These are phyloP conservation scores for Ploettnerulaceae sp. DNA, from an alignment of 2,329 filamentous ascomycete genomes.

Conservation along the genomic window DNA sequence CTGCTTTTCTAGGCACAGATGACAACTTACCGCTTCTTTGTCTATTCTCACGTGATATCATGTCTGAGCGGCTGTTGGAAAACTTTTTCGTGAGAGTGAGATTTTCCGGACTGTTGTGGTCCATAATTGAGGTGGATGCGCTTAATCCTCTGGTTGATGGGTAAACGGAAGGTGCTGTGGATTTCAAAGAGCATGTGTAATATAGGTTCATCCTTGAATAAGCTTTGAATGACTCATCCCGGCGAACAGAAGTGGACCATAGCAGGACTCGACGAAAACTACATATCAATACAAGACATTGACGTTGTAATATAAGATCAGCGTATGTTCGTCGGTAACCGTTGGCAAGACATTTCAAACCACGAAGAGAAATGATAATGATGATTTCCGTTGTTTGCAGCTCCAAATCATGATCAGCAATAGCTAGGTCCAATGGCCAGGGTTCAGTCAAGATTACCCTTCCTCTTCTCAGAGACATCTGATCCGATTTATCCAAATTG, in stretches of 20 bases:
- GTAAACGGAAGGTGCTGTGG: background rate
- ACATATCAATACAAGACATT: background rate
- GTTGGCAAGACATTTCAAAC: too few relatives aligned
- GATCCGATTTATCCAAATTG: slow-evolving; percentile 10
- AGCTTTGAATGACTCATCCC: slow-evolving; percentile 5
- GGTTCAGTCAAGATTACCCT: slow-evolving; percentile 7
- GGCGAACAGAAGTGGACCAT: background rate
- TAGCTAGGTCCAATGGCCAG: too few relatives aligned
- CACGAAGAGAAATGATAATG: too few relatives aligned
- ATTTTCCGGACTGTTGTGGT: background rate
- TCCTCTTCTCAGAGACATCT: slow-evolving; percentile 6
- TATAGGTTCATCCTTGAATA: background rate
- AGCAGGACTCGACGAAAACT: background rate
- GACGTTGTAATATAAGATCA: background rate
- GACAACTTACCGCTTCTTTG: slow-evolving; percentile 21
- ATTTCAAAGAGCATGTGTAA: background rate
- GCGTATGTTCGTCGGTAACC: background rate
- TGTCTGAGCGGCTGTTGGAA: slow-evolving; percentile 7
- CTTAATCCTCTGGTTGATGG: too few relatives aligned
- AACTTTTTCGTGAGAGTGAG: background rate
- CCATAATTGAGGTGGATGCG: background rate
- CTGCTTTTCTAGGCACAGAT: background rate
- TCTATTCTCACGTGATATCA: slow-evolving; percentile 16
- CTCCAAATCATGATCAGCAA: background rate
- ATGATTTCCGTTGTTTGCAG: background rate